Evolutionary conservation across 371 early-diverging fungal genomes (phyloP).

Genomic region (Umbelopsis sp.): DNA sequence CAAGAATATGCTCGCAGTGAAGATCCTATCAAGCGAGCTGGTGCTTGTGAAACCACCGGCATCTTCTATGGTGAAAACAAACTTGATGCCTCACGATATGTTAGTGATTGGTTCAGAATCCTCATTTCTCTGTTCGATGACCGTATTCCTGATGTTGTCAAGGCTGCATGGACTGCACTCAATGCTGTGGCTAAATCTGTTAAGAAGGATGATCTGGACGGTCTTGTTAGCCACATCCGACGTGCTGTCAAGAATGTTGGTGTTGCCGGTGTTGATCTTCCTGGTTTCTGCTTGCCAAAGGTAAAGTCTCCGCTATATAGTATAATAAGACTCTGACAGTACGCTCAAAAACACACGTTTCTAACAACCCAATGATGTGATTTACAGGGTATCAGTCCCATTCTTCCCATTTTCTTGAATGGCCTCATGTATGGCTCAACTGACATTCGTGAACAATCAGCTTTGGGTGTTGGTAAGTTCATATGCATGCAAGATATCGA

Average conservation of each 20-base stretch:
- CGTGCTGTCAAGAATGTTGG: slow-evolving; percentile 67
- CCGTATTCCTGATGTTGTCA: slow-evolving; percentile 60
- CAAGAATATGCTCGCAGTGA: slow-evolving; percentile 68
- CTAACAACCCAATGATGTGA: too few relatives aligned
- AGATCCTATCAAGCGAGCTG: slow-evolving; percentile 53
- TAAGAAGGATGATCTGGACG: slow-evolving; percentile 84
- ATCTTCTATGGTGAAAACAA: slow-evolving; percentile 74
- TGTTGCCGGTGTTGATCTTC: slow-evolving; percentile 68
- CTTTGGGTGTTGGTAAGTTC: slow-evolving; percentile 53
- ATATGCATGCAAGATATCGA: background rate
- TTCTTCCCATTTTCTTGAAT: slow-evolving; percentile 92
- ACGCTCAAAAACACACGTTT: too few relatives aligned
- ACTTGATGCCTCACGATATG: slow-evolving; percentile 69
- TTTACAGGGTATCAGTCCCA: slow-evolving; percentile 75
- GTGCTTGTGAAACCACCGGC: slow-evolving; percentile 63
- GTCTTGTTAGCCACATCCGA: slow-evolving; percentile 73
- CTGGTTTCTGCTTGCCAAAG: slow-evolving; percentile 91
- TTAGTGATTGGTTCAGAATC: slow-evolving; percentile 83
- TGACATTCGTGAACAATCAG: slow-evolving; percentile 86
- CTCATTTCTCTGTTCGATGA: slow-evolving; percentile 74
- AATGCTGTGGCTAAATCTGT: slow-evolving; percentile 80
- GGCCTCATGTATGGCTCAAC: slow-evolving; percentile 90
- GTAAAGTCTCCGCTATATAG: too few relatives aligned
- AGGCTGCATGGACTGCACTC: slow-evolving; percentile 79
- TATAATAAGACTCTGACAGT: too few relatives aligned